Percentiles rank a stretch among this genome's conserved stretches.
Conservation (phyloP, 2,329 filamentous ascomycete species). For the Paramyrothecium sp. region DNA sequence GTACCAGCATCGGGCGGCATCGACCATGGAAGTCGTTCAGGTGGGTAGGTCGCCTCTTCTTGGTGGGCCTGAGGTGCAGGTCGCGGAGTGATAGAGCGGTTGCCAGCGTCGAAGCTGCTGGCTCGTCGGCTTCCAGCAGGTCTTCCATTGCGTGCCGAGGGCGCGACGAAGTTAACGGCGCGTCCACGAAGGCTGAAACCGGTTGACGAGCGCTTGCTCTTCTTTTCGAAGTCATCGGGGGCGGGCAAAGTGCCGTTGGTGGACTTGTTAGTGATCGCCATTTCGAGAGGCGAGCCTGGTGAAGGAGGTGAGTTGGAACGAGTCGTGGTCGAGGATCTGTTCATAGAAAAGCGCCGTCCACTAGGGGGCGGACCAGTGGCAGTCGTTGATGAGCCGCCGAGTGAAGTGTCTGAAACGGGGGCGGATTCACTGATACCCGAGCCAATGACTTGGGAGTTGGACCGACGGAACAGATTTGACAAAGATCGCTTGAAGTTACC, state of each 20-base stretch:
- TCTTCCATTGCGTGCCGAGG: conserved; percentile 20
- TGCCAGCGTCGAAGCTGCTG: conserved; percentile 47
- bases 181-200: conserved; percentile 47
- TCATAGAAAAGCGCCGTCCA: conserved; percentile 44
- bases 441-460: conserved; percentile 31
- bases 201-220: conserved; percentile 51
- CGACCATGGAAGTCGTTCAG: conserved; percentile 52
- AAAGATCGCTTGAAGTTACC: conserved; percentile 47
- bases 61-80: conserved; percentile 13
- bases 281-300: conserved; percentile 44
- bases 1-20: conserved; percentile 68
- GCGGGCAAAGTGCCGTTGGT: conserved; percentile 34
- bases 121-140: conserved; percentile 32
- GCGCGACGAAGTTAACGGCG: conserved; percentile 45
- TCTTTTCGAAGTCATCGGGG: conserved; percentile 41
- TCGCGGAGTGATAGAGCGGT: conserved; percentile 22
- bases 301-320: conserved; percentile 51
- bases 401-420: conserved; percentile 17
- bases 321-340: conserved; percentile 42
- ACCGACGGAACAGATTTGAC: conserved; percentile 47
- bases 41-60: conserved; percentile 27
- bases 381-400: conserved; percentile 19
- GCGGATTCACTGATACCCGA: conserved; percentile 21
- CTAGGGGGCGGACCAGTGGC: conserved; percentile 24
- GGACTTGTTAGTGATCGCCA: conserved; percentile 27